A percentile compares a stretch with the other conserved stretches of the same genome.
Evolutionary conservation across 225 moss, liverwort and hornwort genomes (phyloP).

Genomic region (Physcomitrium patens): DNA sequence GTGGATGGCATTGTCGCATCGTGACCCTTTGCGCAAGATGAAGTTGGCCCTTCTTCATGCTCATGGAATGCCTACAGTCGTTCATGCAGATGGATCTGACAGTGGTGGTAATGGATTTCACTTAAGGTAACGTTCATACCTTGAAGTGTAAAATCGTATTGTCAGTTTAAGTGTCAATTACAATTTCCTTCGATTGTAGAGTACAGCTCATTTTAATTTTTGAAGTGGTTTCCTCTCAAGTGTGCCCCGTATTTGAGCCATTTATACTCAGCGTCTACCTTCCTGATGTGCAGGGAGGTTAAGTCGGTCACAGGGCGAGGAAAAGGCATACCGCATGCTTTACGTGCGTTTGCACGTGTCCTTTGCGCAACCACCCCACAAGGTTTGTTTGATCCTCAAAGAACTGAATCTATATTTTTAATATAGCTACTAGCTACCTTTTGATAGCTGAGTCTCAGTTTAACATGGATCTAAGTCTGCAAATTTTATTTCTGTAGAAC

Average conservation of each 20-base stretch:
- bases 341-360: conserved; percentile 92
- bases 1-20: conserved; percentile 88
- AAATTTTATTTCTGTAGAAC: no score
- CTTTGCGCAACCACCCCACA: conserved; percentile 74
- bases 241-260: not conserved
- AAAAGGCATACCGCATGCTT: conserved; percentile 82
- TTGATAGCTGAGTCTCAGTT: not conserved
- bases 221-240: conserved; percentile 14
- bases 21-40: conserved; percentile 77
- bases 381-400: conserved; percentile 48
- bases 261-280: conserved; percentile 16
- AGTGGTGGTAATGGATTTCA: conserved; percentile 87
- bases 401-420: not conserved
- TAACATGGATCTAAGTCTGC: no score
- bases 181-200: not conserved
- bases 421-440: not conserved
- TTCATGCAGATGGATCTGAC: conserved; percentile 83
- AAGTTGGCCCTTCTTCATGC: conserved; percentile 82
- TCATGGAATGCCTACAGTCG: conserved; percentile 80
- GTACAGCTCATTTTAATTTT: not conserved
- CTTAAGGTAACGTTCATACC: conserved; percentile 49
- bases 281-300: conserved; percentile 64
- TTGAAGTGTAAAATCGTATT: conserved; percentile 1
- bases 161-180: not conserved
- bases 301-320: conserved; percentile 83